A percentile compares a stretch with the other conserved stretches of the same genome.
phyloP scores from a whole-genome alignment of 2,329 filamentous ascomycete genomes.

The Diaporthe vexans region DNA sequence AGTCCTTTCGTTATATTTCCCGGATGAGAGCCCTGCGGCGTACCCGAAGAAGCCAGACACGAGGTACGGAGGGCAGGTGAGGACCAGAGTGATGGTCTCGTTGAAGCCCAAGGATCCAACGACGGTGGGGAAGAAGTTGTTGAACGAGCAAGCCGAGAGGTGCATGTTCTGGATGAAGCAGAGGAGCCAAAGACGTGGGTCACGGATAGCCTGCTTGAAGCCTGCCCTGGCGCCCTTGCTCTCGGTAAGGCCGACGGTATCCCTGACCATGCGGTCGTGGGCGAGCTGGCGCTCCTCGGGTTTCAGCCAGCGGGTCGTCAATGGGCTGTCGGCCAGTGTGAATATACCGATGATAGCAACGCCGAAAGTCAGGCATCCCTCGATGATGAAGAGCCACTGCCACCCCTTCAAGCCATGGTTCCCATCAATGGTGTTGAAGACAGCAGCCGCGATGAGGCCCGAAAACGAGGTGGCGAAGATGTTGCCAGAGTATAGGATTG shows the following conservation, averaged over 20 bases:
- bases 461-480: constrained; percentile 78
- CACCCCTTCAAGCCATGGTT: constrained; percentile 53
- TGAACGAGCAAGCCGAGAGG: constrained; percentile 17
- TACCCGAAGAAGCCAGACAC: constrained; percentile 59
- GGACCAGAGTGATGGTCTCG: constrained; percentile 56
- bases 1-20: constrained; percentile 58
- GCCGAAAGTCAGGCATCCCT: constrained; percentile 48
- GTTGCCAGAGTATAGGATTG: constrained; percentile 70
- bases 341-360: constrained; percentile 47
- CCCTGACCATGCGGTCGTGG: constrained; percentile 20
- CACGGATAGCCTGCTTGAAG: constrained; percentile 12
- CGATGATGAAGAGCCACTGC: constrained; percentile 52
- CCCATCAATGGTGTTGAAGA: constrained; percentile 69
- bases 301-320: constrained; percentile 31
- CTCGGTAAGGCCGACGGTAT: neutral
- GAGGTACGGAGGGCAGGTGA: constrained; percentile 62
- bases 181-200: constrained; percentile 22
- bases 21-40: constrained; percentile 57
- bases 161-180: constrained; percentile 40
- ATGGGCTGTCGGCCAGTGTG: constrained; percentile 12
- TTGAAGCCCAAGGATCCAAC: constrained; percentile 55
- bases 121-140: constrained; percentile 45
- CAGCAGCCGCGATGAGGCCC: constrained; percentile 73
- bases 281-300: constrained; percentile 27
- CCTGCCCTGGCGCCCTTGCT: constrained; percentile 2